Base-by-base conservation (phyloP, 192 early-diverging fungal species). In the Phycomyces blakesleeanus region DNA sequence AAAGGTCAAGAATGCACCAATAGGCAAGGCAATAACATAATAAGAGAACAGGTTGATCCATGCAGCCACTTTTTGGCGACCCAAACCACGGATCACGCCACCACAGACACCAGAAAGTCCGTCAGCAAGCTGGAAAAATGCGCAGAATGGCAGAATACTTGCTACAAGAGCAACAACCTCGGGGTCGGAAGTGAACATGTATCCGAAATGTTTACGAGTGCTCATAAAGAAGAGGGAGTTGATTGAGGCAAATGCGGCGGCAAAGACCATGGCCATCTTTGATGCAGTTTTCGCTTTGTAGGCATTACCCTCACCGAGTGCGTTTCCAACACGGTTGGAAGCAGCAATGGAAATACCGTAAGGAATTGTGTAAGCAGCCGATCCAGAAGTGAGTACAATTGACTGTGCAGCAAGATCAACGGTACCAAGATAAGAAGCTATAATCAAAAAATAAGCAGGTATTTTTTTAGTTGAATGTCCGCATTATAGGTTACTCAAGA, bases 391-490 rank as follows among this genome's bases (percentile, higher is more conserved):
- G 42, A 96, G 79, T 34, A 92, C 74, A 27, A 92, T 76, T 5
- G 86, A 87, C 63, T 98, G 96, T 21, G 91, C 86, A 14, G 95
- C 95, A 40, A 98, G 75, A 26, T 78, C 75, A 16, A 78, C 63
- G 5, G 84, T 83, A 15, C 94, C 92, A 3, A 98, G 74, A 55
- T 86, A 79, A 15, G 92, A 88, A 14, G 93, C 67, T 47, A 47
- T 47, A 47, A n/a, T n/a, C 18, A 47, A 47, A 47, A 41, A 14
- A 47, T 0, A 80, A 18, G 44, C 18, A 47, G 18, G 12, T 47
- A 47, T n/a, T 47, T n/a, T 47, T 47, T 47, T 11, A n/a, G 44
- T 47, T 18, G 3, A 14, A 47, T 2, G 3, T 7, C 29, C 2
- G 29, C 2, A n/a, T n/a, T n/a, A n/a, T 5, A 34, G 29, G 29